Evolutionary conservation across 108 stramenopile genomes (phyloP), one percentile per base, ranked within the genome.

Genomic region (Bacterosira constricta): DNA sequence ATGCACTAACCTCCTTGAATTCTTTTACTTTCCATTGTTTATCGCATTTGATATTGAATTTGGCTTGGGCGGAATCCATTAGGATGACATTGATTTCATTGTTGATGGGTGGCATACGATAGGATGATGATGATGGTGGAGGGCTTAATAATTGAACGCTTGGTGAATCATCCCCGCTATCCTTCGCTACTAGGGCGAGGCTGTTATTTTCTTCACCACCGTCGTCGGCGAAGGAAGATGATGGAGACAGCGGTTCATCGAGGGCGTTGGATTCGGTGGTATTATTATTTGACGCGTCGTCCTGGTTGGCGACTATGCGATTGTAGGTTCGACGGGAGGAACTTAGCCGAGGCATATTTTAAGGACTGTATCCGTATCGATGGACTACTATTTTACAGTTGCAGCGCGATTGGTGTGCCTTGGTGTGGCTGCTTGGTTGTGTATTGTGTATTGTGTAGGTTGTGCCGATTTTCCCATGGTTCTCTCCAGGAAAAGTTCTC

Each of bases 31-130:
- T 85, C 86, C 86, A 86, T 15, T 45, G 8, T 4, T 86, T 63
- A 49, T 83, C 47, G 17, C 77, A 83, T 23, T 65, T 60, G 23
- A 93, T 79, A 18, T 54, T 53, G 46, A 93, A 93, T 72, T 88
- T 88, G 9, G 84, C 77, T 20, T 90, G 90, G 0, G 88, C 84
- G 10, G 79, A 66, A 65, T 93, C 92, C 45, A 93, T 66, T 20
- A 93, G 69, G 20, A 69, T 63, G 0, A 93, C 61, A 31, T 50
- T 77, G 11, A 92, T 80, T 47, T 46, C 71, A 52, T 63, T 52
- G 23, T 47, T 18, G 46, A 15, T 18, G 46, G 46, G 18, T 15
- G 18, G 4, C 4, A 47, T 18, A 15, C 20, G 21, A 10, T 11
- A 10, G 50, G 6, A 10, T 25, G 50, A 3, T 18, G 23, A 4